Percentiles rank a stretch among this genome's conserved stretches.
Evolutionary conservation across 805 yeast species (phyloP).

Genomic region (Ogataea salicorniae): DNA sequence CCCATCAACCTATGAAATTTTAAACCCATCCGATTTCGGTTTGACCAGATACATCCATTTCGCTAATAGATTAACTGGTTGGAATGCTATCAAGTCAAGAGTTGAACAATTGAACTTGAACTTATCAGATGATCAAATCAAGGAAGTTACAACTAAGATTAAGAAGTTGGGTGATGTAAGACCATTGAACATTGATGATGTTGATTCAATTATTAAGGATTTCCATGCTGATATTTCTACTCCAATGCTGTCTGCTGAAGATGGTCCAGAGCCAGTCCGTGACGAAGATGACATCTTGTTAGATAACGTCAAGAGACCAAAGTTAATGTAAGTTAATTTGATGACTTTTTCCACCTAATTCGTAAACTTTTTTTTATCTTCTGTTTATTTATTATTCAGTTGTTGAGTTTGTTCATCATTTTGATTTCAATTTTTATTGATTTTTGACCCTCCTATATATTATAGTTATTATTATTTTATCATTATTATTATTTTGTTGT

Average conservation of each 20-base stretch:
- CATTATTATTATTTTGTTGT: not conserved
- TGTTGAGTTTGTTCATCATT: not conserved
- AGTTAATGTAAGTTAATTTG: conserved; percentile 17
- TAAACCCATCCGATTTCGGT: conserved; percentile 93
- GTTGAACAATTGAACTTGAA: conserved; percentile 93
- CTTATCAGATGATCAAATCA: conserved; percentile 87
- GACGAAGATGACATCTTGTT: conserved; percentile 26
- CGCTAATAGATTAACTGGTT: conserved; percentile 96
- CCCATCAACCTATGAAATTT: conserved; percentile 97
- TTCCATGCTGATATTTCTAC: conserved; percentile 67
- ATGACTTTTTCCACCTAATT: not conserved
- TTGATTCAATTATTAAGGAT: conserved; percentile 92
- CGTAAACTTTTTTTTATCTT: not conserved
- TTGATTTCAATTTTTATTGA: not conserved
- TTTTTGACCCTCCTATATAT: not conserved
- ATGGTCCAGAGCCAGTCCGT: conserved; percentile 24
- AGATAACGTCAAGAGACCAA: conserved; percentile 31
- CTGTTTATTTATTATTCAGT: not conserved
- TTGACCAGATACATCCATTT: conserved; percentile 94
- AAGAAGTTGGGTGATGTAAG: conserved; percentile 93
- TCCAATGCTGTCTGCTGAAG: conserved; percentile 38
- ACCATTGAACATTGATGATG: conserved; percentile 92
- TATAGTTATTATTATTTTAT: not conserved
- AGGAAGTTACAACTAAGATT: conserved; percentile 91
- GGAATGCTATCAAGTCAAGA: conserved; percentile 98